Conservation (phyloP, 2,329 filamentous ascomycete species). For the Epichloe scottii region DNA sequence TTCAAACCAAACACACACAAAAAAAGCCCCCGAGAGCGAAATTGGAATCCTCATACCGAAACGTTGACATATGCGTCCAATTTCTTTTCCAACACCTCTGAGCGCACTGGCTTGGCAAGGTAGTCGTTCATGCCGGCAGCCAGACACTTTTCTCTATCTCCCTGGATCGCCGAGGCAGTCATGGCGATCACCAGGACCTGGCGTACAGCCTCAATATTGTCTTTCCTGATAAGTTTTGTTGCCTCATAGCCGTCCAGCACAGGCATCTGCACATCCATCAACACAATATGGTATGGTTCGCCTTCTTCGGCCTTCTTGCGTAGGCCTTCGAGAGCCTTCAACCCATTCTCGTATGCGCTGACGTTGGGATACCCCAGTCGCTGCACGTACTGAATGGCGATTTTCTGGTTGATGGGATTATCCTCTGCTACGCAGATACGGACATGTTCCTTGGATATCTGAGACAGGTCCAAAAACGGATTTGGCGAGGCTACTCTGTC, state of each 20-base stretch:
- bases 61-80: slow-evolving; percentile 45
- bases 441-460: slow-evolving; percentile 63
- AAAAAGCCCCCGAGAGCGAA: neutral
- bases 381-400: slow-evolving; percentile 81
- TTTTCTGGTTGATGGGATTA: slow-evolving; percentile 88
- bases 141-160: slow-evolving; percentile 89
- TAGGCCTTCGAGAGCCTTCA: slow-evolving; percentile 79
- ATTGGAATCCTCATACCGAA: slow-evolving; percentile 13
- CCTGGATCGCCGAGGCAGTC: slow-evolving; percentile 90
- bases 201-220: slow-evolving; percentile 62
- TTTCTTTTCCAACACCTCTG: slow-evolving; percentile 75
- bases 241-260: slow-evolving; percentile 87
- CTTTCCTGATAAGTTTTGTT: slow-evolving; percentile 68
- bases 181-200: slow-evolving; percentile 90
- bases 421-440: slow-evolving; percentile 91
- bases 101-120: slow-evolving; percentile 86
- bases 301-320: slow-evolving; percentile 58
- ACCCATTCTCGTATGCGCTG: slow-evolving; percentile 80
- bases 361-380: slow-evolving; percentile 72
- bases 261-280: slow-evolving; percentile 97
- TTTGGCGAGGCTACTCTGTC: slow-evolving; percentile 28
- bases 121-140: slow-evolving; percentile 97
- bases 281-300: slow-evolving; percentile 72
- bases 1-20: no score
- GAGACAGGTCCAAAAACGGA: slow-evolving; percentile 53